Evolutionary conservation across 2,329 filamentous ascomycete genomes (phyloP).

Genomic region (Thelonectria olida): DNA sequence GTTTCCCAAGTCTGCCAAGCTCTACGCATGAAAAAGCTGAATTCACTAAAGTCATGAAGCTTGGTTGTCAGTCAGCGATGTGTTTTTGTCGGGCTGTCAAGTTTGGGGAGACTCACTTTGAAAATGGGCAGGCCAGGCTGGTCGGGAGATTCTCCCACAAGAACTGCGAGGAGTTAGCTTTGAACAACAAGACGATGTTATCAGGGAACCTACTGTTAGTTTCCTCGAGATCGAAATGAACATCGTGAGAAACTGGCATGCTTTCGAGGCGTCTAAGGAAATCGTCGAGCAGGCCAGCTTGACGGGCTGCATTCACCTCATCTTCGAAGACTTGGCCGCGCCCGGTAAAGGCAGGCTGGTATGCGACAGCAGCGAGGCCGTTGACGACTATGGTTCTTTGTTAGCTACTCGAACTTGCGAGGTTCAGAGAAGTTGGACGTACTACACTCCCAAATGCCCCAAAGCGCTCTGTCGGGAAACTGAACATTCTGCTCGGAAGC

Average conservation of each 20-base stretch:
- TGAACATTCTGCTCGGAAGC: neutral
- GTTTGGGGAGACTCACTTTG: slow-evolving; percentile 28
- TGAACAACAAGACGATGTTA: neutral
- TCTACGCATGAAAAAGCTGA: slow-evolving; percentile 31
- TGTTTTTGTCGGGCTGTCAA: neutral
- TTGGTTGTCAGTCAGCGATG: slow-evolving; percentile 18
- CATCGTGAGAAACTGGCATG: slow-evolving; percentile 33
- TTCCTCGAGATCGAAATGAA: slow-evolving; percentile 44
- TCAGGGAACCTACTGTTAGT: slow-evolving; percentile 37
- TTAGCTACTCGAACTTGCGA: neutral
- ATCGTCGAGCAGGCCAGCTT: neutral
- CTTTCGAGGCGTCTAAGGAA: slow-evolving; percentile 17
- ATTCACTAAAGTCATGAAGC: slow-evolving; percentile 42
- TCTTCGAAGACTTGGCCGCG: slow-evolving; percentile 22
- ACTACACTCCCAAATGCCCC: slow-evolving; percentile 45
- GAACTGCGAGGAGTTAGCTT: slow-evolving; percentile 30
- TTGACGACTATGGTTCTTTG: slow-evolving; percentile 33
- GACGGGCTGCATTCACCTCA: slow-evolving; percentile 13
- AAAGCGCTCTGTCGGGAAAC: slow-evolving; percentile 36
- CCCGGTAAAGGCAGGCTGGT: slow-evolving; percentile 25
- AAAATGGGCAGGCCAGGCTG: slow-evolving; percentile 36
- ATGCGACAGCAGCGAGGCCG: slow-evolving; percentile 41
- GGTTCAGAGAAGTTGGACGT: slow-evolving; percentile 8
- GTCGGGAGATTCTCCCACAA: slow-evolving; percentile 20
- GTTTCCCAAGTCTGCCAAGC: slow-evolving; percentile 25